A percentile compares a stretch with the other conserved stretches of the same genome.
Conservation (phyloP, 179 eudicot genomes). For the Drosera spatulata region DNA sequence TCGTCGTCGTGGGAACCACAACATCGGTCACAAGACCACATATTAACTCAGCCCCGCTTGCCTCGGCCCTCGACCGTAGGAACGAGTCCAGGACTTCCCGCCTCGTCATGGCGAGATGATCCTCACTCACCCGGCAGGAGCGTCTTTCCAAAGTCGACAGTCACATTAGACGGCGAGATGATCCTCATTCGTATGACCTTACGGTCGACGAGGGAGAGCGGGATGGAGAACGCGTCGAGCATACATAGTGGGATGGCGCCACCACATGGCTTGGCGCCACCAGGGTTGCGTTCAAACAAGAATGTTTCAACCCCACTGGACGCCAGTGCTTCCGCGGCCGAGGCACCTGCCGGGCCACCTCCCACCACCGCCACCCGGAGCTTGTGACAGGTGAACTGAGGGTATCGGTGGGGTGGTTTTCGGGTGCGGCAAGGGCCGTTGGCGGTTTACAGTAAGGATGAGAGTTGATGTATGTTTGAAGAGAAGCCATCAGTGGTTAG, state of each 20-base stretch:
- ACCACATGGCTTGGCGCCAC: slow-evolving; percentile 61
- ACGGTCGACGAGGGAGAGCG: too few relatives aligned
- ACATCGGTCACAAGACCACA: slow-evolving; percentile 80
- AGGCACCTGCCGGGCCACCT: slow-evolving; percentile 66
- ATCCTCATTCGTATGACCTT: slow-evolving; percentile 66
- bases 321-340: slow-evolving; percentile 59
- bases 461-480: too few relatives aligned
- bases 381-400: too few relatives aligned
- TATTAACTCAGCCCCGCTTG: slow-evolving; percentile 59
- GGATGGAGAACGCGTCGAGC: too few relatives aligned
- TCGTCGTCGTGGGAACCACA: slow-evolving; percentile 39
- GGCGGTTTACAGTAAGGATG: too few relatives aligned
- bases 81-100: slow-evolving; percentile 58
- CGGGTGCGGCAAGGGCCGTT: too few relatives aligned
- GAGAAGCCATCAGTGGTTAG: too few relatives aligned
- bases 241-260: slow-evolving; percentile 67
- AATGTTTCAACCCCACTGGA: slow-evolving; percentile 55
- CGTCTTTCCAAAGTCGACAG: slow-evolving; percentile 59
- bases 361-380: slow-evolving; percentile 64
- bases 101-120: slow-evolving; percentile 69
- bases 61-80: slow-evolving; percentile 57
- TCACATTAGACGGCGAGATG: slow-evolving; percentile 66
- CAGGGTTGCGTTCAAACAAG: slow-evolving; percentile 51
- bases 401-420: slow-evolving; percentile 37
- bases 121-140: slow-evolving; percentile 64